These are phyloP conservation scores for Mallotus repandus DNA, from an alignment of 441 rosid species.

Conservation along the genomic window DNA sequence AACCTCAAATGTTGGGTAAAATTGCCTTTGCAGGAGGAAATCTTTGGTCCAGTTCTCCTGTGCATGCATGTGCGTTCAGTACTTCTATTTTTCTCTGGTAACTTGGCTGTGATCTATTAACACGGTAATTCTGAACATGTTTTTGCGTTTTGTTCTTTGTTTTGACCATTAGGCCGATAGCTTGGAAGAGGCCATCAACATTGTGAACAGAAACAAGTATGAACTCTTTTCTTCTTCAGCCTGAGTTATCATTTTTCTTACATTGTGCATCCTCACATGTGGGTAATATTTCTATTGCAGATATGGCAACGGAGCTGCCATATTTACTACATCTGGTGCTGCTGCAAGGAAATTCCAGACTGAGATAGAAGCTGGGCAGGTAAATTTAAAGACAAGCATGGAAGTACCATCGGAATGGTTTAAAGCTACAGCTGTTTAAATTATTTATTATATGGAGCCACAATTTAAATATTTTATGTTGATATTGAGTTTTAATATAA, in stretches of 20 bases:
- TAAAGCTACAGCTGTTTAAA: neutral
- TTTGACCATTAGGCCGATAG: constrained; percentile 58
- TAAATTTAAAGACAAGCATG: constrained; percentile 10
- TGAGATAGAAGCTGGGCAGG: constrained; percentile 94
- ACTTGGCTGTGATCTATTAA: neutral
- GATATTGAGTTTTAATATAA: neutral
- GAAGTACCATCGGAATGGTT: neutral
- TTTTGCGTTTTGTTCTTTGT: constrained; percentile 5
- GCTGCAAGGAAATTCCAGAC: constrained; percentile 91
- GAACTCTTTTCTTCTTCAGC: constrained; percentile 10
- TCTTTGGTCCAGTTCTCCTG: constrained; percentile 92
- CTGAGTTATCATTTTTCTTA: constrained; percentile 9
- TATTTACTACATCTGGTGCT: constrained; percentile 79
- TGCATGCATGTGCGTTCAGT: constrained; percentile 68
- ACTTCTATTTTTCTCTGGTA: constrained; percentile 12
- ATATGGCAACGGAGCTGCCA: constrained; percentile 86
- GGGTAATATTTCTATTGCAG: constrained; percentile 34
- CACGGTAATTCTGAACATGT: constrained; percentile 10
- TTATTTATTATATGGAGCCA: neutral
- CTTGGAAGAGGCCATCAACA: constrained; percentile 78
- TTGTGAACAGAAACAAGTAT: constrained; percentile 81
- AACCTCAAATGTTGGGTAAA: too few relatives aligned
- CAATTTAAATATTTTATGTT: neutral
- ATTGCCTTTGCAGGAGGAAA: constrained; percentile 73
- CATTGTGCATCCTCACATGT: neutral